Evolutionary conservation across 2,329 filamentous ascomycete species (phyloP).

Genomic region (Pestalotiopsis sp.): DNA sequence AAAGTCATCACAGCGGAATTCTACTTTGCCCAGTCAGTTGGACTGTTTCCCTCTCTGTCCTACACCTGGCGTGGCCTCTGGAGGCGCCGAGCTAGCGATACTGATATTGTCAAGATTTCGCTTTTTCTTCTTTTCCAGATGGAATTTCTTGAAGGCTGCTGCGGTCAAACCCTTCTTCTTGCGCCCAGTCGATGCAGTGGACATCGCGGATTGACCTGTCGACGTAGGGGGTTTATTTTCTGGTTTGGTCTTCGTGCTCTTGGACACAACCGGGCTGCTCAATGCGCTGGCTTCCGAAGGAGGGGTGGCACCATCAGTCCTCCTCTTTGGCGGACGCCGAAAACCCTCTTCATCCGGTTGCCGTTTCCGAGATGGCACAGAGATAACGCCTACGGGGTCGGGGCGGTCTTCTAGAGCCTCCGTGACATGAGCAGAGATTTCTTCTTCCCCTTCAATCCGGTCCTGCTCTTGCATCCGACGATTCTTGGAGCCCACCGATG

Average conservation of each 20-base stretch:
- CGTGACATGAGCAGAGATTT: neutral
- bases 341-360: neutral
- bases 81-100: constrained; percentile 2
- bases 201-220: neutral
- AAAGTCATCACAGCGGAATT: neutral
- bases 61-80: neutral
- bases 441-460: neutral
- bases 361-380: neutral
- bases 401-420: neutral
- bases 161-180: neutral
- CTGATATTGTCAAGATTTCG: constrained; percentile 6
- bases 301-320: too few relatives aligned
- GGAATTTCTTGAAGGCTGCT: neutral
- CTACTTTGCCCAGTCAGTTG: neutral
- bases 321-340: neutral
- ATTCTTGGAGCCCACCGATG: neutral
- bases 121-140: neutral
- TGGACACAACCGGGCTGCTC: neutral
- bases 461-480: neutral
- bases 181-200: neutral
- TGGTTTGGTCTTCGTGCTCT: neutral
- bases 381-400: neutral
- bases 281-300: neutral
- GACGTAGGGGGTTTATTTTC: neutral
- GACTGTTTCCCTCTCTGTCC: neutral